These are phyloP conservation scores for Populus nigra DNA, from an alignment of 345 rosid genomes.

Conservation along the genomic window DNA sequence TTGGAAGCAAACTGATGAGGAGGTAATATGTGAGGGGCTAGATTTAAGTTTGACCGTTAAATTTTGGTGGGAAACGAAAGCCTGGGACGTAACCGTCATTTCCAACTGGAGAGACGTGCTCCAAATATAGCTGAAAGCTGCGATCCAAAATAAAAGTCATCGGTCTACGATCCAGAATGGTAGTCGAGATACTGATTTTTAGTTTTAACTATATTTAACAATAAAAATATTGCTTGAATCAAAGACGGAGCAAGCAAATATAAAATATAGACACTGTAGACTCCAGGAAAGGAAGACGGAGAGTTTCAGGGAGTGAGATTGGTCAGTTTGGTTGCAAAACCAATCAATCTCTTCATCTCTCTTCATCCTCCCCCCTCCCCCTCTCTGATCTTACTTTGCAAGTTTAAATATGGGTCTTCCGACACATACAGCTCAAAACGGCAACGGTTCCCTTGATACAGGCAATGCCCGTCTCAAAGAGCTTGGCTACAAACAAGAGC, in stretches of 20 bases:
- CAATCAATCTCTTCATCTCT: not conserved
- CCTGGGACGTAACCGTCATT: not conserved
- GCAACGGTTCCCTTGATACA: conserved; percentile 41
- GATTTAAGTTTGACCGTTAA: too few relatives aligned
- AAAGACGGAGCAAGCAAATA: not conserved
- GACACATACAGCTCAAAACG: conserved; percentile 21
- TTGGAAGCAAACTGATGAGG: too few relatives aligned
- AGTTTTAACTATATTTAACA: not conserved
- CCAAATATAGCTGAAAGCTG: too few relatives aligned
- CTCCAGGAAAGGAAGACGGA: not conserved
- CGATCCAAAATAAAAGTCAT: not conserved
- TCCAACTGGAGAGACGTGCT: not conserved
- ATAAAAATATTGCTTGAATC: not conserved
- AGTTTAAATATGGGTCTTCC: conserved; percentile 33
- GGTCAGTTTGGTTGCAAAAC: not conserved
- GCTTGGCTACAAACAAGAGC: conserved; percentile 98
- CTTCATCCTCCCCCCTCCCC: not conserved
- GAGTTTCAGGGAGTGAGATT: not conserved
- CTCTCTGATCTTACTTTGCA: not conserved
- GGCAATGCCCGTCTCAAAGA: conserved; percentile 71
- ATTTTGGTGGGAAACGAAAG: not conserved
- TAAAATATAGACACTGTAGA: not conserved
- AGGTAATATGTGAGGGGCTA: too few relatives aligned
- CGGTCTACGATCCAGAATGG: not conserved
- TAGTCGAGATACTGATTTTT: too few relatives aligned